phyloP scores from a whole-genome alignment of 768 basidiomycete genomes.

The Gloeopeniophorella convolvens region DNA sequence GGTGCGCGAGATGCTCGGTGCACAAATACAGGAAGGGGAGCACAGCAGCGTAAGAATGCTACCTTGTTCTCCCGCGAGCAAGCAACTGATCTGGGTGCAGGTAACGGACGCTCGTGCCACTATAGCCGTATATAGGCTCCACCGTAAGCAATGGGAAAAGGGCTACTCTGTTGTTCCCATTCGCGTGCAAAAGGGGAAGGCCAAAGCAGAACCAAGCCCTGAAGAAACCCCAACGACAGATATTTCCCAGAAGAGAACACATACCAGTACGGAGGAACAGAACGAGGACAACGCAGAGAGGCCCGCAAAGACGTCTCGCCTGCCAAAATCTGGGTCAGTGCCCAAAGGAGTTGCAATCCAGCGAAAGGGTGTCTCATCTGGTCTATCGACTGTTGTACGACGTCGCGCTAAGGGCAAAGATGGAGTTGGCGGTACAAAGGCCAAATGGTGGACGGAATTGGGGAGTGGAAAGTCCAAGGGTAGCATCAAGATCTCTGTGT shows the following conservation, averaged over 20 bases:
- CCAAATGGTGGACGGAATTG: constrained; percentile 15
- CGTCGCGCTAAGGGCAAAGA: constrained; percentile 1
- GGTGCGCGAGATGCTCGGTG: constrained; percentile 68
- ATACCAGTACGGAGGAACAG: background rate
- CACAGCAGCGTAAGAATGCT: constrained; percentile 72
- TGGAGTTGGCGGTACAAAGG: background rate
- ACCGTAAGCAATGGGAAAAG: constrained; percentile 77
- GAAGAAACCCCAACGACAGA: background rate
- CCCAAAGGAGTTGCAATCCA: background rate
- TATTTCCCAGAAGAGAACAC: background rate
- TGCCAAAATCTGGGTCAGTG: background rate
- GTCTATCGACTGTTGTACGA: constrained; percentile 14
- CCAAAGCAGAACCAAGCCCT: constrained; percentile 13
- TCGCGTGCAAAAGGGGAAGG: constrained; percentile 1
- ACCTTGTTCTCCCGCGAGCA: background rate
- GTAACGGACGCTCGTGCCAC: constrained; percentile 91
- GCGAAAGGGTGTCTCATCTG: constrained; percentile 17
- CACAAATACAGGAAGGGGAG: constrained; percentile 82
- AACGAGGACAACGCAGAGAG: background rate
- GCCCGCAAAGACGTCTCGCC: background rate
- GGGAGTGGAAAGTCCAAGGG: constrained; percentile 8
- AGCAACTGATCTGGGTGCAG: constrained; percentile 33
- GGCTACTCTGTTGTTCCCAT: constrained; percentile 10
- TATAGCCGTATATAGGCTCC: constrained; percentile 85
- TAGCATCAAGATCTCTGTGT: background rate